Evolutionary conservation across 345 rosid genomes (phyloP).

Genomic region (Murraya koenigii): DNA sequence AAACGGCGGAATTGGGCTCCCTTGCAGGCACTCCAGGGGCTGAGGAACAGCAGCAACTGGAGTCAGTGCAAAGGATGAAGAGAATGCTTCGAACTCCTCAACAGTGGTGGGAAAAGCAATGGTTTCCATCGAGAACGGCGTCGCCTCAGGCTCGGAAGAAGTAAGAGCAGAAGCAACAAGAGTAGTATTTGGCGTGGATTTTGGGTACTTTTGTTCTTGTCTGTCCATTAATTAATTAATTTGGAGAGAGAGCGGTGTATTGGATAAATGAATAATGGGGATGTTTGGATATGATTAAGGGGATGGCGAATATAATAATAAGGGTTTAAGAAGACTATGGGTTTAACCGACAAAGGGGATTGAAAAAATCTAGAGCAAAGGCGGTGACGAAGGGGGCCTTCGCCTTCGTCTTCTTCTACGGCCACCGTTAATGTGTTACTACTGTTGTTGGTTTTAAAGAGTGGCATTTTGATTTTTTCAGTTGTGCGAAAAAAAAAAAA

Average conservation of each 20-base stretch:
- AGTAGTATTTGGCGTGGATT: conserved; percentile 28
- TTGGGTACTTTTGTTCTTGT: conserved; percentile 21
- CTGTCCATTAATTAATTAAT: background rate
- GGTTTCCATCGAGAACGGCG: background rate
- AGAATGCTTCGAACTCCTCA: background rate
- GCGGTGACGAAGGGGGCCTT: conserved; percentile 35
- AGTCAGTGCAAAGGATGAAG: conserved; percentile 9
- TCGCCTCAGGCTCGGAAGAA: conserved; percentile 21
- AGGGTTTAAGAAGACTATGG: background rate
- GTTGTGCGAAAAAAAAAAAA: too few relatives aligned
- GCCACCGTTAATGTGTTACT: conserved; percentile 3
- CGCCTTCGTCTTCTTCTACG: conserved; percentile 14
- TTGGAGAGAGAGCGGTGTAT: background rate
- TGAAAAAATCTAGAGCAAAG: conserved; percentile 38
- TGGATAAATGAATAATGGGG: background rate
- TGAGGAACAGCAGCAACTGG: conserved; percentile 29
- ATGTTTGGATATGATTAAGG: too few relatives aligned
- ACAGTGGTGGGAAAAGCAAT: conserved; percentile 7
- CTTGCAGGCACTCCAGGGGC: conserved; percentile 63
- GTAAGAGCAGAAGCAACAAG: background rate
- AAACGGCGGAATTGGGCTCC: conserved; percentile 72
- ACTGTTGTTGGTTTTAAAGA: background rate
- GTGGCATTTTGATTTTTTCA: conserved; percentile 11
- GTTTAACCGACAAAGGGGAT: conserved; percentile 50
- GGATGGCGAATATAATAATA: conserved; percentile 15